Base-by-base conservation (phyloP, 2,329 filamentous ascomycete genomes). In the Hortaea sp. region DNA sequence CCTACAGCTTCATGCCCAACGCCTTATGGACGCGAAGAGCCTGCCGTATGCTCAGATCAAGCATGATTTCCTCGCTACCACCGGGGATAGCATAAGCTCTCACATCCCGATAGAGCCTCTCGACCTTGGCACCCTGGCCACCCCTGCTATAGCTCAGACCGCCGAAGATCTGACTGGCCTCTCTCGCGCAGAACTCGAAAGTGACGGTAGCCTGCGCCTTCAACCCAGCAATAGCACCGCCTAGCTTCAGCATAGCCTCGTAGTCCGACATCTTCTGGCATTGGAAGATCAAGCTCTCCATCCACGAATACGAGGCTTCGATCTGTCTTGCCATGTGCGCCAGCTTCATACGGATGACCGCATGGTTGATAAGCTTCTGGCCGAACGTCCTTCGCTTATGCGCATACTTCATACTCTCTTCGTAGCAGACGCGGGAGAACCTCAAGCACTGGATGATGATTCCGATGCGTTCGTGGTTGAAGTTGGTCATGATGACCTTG, bases 401-500 rank as follows among this genome's bases (percentile, higher is more conserved):
- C 51, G 88, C 89, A 71, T 95, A 98, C 68, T 94, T 94, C 67
- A 97, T 79, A 27, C 85, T 86, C 71, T 98, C 92, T 66, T 97
- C 90, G 74, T 88, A 95, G 77, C 89, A 95, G 56, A 97, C 90
- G 56, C 92, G 88, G 39, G 86, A 83, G 78, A 98, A 97, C 62
- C 92, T 88, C 54, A 95, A 68, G 62, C 83, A 94, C 71, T 98
- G 92, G 73, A 97, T 97, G 71, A 97, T 89, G 69, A 98, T 97
- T 52, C 92, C 92, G 58, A 98, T 89, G 53, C 92, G 87, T 73
- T 98, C 92, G 76, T 97, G 92, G 78, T 97, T 97, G 76, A 95
- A 95, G 77, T 95, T 95, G 66, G 88, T 95, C 90, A 97, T 97
- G 75, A 98, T 90, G 64, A 94, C 88, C 71, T 89, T 87, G 80